A percentile compares a stretch with the other conserved stretches of the same genome.
Evolutionary conservation across 1,284 basidiomycete genomes (phyloP).

Genomic region (Wallemia ichthyophaga): DNA sequence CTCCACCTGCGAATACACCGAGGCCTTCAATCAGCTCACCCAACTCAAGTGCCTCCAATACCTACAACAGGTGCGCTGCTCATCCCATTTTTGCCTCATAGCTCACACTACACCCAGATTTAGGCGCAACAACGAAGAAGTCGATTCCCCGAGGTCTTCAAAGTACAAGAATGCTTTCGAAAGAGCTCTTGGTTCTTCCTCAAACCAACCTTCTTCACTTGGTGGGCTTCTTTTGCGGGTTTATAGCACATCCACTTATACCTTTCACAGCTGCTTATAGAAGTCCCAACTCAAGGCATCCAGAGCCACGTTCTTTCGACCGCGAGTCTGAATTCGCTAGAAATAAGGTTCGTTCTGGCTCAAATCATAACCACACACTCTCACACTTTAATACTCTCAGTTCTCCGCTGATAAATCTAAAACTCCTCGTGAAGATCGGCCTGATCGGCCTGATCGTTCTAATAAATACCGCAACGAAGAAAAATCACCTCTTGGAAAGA

Average conservation of each 20-base stretch:
- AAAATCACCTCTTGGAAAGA: neutral
- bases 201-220: neutral
- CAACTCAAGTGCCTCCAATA: neutral
- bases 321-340: neutral
- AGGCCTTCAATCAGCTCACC: constrained; percentile 16
- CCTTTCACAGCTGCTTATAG: neutral
- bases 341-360: neutral
- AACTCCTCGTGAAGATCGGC: neutral
- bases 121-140: neutral
- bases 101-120: neutral
- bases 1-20: constrained; percentile 11
- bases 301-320: neutral
- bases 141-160: neutral
- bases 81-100: neutral
- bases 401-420: neutral
- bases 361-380: neutral
- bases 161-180: neutral
- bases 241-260: too few species aligned
- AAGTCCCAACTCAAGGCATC: neutral
- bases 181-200: neutral
- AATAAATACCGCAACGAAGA: neutral
- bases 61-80: neutral
- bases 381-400: neutral
- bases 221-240: too few species aligned
- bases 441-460: too few species aligned